Percentiles rank a stretch among this genome's conserved stretches.
These are phyloP conservation scores for Immersiporthe knoxdaviesiana DNA, from an alignment of 2,329 filamentous ascomycete genomes.

Conservation along the genomic window DNA sequence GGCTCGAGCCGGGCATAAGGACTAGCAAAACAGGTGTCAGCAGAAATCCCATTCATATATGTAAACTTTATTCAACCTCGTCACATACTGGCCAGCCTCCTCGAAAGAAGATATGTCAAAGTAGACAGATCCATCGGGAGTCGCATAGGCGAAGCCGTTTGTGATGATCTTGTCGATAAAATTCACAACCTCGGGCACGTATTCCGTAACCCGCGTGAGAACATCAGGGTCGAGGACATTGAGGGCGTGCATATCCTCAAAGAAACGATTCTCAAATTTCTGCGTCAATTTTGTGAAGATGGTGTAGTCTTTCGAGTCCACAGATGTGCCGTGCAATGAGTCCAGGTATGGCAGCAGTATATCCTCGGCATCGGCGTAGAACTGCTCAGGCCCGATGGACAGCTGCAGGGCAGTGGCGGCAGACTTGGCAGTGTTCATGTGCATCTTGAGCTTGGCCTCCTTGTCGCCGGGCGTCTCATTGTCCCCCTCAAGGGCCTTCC, in stretches of 20 bases:
- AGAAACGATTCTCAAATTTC: slow-evolving; percentile 85
- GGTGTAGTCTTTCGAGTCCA: slow-evolving; percentile 64
- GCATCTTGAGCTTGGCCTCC: slow-evolving; percentile 90
- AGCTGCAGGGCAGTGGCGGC: slow-evolving; percentile 54
- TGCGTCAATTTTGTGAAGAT: slow-evolving; percentile 88
- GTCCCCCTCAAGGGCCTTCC: slow-evolving; percentile 58
- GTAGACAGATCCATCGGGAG: slow-evolving; percentile 81
- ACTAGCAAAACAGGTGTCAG: slow-evolving; percentile 3
- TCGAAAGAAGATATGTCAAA: slow-evolving; percentile 92
- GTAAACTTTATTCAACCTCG: too few relatives aligned
- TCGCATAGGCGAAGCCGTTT: slow-evolving; percentile 83
- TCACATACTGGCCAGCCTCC: slow-evolving; percentile 67
- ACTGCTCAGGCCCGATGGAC: slow-evolving; percentile 32
- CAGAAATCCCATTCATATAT: not conserved
- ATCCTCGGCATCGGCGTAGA: slow-evolving; percentile 62
- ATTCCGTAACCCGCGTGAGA: slow-evolving; percentile 89
- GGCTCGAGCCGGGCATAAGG: slow-evolving; percentile 84
- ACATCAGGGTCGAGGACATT: slow-evolving; percentile 84
- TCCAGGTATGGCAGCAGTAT: slow-evolving; percentile 85
- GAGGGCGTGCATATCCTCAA: slow-evolving; percentile 81
- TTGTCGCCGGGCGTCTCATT: slow-evolving; percentile 68
- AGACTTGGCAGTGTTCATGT: slow-evolving; percentile 66
- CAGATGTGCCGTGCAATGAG: slow-evolving; percentile 62
- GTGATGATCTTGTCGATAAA: slow-evolving; percentile 83
- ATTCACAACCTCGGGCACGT: slow-evolving; percentile 80